Conservation (phyloP, 2,329 filamentous ascomycete species). For the Aspergillus sp. region DNA sequence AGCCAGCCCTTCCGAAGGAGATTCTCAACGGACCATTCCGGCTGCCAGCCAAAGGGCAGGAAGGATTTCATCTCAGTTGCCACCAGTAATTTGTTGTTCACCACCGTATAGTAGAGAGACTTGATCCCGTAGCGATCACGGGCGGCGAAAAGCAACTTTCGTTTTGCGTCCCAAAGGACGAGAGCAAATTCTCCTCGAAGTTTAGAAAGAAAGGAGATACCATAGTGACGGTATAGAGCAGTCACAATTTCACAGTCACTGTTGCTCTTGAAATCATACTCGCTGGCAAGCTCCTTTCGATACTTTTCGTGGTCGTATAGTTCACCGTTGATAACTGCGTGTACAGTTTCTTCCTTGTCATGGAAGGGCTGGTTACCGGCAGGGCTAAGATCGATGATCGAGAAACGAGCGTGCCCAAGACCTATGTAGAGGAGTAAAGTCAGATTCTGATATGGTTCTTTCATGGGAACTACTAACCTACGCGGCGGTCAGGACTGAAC, state of each 20-base stretch:
- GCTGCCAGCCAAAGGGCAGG: conserved; percentile 51
- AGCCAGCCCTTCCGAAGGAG: conserved; percentile 47
- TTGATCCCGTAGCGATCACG: conserved; percentile 60
- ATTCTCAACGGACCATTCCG: conserved; percentile 54
- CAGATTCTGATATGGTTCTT: neutral
- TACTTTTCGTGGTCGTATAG: conserved; percentile 56
- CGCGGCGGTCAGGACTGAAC: conserved; percentile 45
- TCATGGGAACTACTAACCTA: conserved; percentile 32
- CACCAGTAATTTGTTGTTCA: conserved; percentile 45
- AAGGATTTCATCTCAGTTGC: conserved; percentile 58
- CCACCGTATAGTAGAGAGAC: conserved; percentile 54
- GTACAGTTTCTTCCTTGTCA: conserved; percentile 41
- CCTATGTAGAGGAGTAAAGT: conserved; percentile 25
- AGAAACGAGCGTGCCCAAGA: conserved; percentile 53
- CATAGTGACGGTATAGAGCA: conserved; percentile 53
- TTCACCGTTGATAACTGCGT: conserved; percentile 61
- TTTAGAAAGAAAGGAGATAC: conserved; percentile 46
- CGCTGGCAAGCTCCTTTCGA: conserved; percentile 36
- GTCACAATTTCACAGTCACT: conserved; percentile 56
- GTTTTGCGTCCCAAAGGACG: conserved; percentile 51
- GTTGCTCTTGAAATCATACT: conserved; percentile 48
- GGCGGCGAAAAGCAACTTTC: conserved; percentile 47
- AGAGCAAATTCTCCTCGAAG: conserved; percentile 58
- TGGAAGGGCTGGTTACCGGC: conserved; percentile 51
- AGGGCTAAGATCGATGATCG: conserved; percentile 54